Evolutionary conservation across 441 rosid species (phyloP).

Genomic region (Corymbia calophylla): DNA sequence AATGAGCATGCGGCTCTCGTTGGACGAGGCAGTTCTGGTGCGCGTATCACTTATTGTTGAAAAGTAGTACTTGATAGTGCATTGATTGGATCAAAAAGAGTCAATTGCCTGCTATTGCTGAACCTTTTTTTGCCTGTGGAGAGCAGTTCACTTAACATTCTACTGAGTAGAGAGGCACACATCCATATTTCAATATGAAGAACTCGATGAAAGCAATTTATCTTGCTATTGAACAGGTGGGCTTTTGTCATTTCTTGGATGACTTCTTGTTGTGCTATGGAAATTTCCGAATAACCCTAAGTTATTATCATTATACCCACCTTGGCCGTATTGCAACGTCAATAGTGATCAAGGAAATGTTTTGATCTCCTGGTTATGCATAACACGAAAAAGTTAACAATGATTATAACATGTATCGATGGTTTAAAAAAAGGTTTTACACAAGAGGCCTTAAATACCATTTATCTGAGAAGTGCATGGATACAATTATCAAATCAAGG

Average conservation of each 20-base stretch:
- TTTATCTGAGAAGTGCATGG: neutral
- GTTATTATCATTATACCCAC: neutral
- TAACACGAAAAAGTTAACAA: neutral
- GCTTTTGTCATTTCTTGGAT: neutral
- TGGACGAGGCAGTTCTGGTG: neutral
- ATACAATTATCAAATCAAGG: neutral
- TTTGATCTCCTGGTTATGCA: neutral
- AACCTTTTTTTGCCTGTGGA: neutral
- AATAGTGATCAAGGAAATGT: neutral
- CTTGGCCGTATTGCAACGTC: neutral
- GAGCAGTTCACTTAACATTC: neutral
- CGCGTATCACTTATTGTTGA: neutral
- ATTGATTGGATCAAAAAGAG: neutral
- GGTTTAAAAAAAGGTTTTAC: neutral
- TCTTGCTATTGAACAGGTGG: neutral
- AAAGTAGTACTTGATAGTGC: neutral
- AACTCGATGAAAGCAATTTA: neutral
- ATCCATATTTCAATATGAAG: neutral
- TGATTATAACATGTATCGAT: neutral
- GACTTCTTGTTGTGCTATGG: neutral
- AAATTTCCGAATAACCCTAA: neutral
- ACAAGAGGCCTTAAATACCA: neutral
- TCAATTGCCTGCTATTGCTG: neutral
- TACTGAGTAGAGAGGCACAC: neutral
- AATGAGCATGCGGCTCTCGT: neutral